A percentile compares a stretch with the other conserved stretches of the same genome.
phyloP scores from a whole-genome alignment of 2,329 filamentous ascomycete species.

The Sarocladium oryzae region DNA sequence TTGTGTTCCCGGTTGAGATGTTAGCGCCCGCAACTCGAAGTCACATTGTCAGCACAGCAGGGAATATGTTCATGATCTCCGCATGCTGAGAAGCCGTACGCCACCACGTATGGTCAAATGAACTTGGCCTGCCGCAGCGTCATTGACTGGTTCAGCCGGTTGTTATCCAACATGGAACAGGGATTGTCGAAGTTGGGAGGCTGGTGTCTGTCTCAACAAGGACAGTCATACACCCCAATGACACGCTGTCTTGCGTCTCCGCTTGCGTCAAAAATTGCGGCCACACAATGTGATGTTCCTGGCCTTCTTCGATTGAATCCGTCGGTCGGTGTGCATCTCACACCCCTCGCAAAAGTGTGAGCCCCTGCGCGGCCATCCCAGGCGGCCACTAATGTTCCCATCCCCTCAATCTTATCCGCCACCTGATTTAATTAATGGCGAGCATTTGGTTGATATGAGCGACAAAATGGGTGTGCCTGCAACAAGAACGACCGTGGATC shows the following conservation, averaged over 20 bases:
- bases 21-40: too few relatives aligned
- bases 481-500: neutral
- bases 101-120: too few relatives aligned
- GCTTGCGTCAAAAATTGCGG: neutral
- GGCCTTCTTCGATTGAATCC: neutral
- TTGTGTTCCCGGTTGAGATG: neutral
- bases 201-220: neutral
- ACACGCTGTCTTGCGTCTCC: slow-evolving; percentile 5
- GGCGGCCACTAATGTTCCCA: neutral
- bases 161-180: too few relatives aligned
- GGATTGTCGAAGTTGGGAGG: neutral
- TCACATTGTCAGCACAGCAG: neutral
- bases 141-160: too few relatives aligned
- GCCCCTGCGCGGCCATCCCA: neutral
- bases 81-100: too few relatives aligned
- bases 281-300: neutral
- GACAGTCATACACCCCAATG: neutral
- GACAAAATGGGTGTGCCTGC: neutral
- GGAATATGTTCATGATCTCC: too few relatives aligned
- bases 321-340: too few relatives aligned
- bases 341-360: too few relatives aligned
- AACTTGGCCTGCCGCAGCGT: too few relatives aligned
- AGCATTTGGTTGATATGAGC: neutral
- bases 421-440: neutral
- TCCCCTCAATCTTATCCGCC: neutral